Percentiles rank a stretch among this genome's conserved stretches.
Evolutionary conservation across 495 filamentous ascomycete genomes (phyloP).

Genomic region (Aspergillus wentii): DNA sequence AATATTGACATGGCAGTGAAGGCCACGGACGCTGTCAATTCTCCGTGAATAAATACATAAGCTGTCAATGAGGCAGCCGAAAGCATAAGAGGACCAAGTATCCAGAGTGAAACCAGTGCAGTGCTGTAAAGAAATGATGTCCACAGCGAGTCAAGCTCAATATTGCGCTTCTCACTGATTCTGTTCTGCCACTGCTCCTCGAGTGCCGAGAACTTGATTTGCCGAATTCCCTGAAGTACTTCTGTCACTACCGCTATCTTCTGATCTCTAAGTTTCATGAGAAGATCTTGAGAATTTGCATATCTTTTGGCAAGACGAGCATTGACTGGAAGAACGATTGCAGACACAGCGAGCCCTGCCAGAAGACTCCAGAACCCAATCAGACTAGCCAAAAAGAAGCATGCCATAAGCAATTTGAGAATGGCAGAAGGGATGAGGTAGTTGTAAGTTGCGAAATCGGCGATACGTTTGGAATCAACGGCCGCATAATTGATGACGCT

Average conservation of each 20-base stretch:
- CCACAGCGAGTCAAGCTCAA: conserved; percentile 64
- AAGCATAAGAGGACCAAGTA: conserved; percentile 66
- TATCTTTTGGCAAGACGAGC: conserved; percentile 64
- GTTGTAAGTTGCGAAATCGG: conserved; percentile 63
- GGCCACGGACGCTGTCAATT: conserved; percentile 63
- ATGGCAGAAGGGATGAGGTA: conserved; percentile 54
- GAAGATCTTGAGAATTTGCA: conserved; percentile 56
- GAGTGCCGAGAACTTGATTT: conserved; percentile 86
- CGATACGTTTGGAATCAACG: conserved; percentile 69
- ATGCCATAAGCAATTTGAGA: conserved; percentile 59
- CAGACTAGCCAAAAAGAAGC: conserved; percentile 59
- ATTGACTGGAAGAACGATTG: conserved; percentile 64
- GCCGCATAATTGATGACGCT: conserved; percentile 76
- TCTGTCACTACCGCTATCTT: conserved; percentile 78
- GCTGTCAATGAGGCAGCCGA: conserved; percentile 63
- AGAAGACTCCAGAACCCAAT: conserved; percentile 69
- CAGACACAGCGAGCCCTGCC: conserved; percentile 61
- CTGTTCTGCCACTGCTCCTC: conserved; percentile 76
- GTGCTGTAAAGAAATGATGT: conserved; percentile 57
- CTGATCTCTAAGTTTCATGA: conserved; percentile 77
- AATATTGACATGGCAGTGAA: conserved; percentile 75
- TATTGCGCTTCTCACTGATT: conserved; percentile 58
- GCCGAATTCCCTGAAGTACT: conserved; percentile 75
- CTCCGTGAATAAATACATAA: conserved; percentile 57
- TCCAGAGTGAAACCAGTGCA: conserved; percentile 58